Evolutionary conservation across 2,329 filamentous ascomycete genomes (phyloP), one percentile per base, ranked within the genome.

Genomic region (Diaporthe australafricana): DNA sequence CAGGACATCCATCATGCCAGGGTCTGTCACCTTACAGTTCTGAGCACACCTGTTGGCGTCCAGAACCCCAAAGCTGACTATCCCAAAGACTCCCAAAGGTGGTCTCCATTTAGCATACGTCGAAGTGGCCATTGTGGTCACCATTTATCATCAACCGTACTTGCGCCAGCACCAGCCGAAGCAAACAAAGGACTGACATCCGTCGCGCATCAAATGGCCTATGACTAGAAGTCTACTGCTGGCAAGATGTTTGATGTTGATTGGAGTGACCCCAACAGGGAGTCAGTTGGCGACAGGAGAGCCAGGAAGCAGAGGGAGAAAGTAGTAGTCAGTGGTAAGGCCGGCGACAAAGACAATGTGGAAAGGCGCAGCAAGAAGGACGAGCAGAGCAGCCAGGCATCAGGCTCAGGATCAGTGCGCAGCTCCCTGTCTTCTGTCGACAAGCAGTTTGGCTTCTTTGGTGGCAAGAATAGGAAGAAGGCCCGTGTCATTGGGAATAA

Each of bases 181-280:
- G 5, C 5, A 50, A 50, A 45, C 30, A 50, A 47, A 50, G 6
- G 20, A 14, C 60, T n/a, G 35, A 20, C 27, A 17, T 50, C 25
- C 20, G 2, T 42, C 20, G 12, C 32, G 17, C 8, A 17, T 56
- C 32, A 63, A 9, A 73, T 72, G 72, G 27, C 69, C 30, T 45
- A 35, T 35, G 65, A 50, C 47, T 73, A 71, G 63, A 52, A 48
- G 48, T 67, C 69, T 42, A 38, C 35, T n/a, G 68, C 35, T 52
- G 47, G 56, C 75, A 78, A 70, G 55, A 90, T 90, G 88, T 90
- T 89, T 77, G 87, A 90, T 77, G 86, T 90, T 40, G 80, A 88
- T 57, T 90, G 88, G 88, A 87, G 87, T 5, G 88, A 90, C 70
- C 86, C 86, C 27, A 82, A 87, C 63, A 68, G 83, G 71, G 86